Evolutionary conservation across 306 rosid species (phyloP).

Genomic region (Dryas octopetala): DNA sequence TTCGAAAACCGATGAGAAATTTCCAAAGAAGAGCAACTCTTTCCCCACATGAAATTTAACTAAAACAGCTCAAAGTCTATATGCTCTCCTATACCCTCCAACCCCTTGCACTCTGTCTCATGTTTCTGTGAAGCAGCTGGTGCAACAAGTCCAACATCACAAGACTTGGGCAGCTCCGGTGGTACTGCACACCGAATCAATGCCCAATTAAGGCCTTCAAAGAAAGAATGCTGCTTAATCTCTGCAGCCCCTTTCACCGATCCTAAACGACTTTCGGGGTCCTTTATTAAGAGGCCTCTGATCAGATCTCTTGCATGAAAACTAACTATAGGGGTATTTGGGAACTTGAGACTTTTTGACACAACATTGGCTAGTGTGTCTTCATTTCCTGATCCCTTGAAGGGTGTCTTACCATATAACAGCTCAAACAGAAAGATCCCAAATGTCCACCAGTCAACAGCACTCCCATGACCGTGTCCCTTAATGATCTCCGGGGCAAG

Average conservation of each 20-base stretch:
- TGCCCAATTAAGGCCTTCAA: slow-evolving; percentile 97
- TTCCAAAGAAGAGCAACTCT: slow-evolving; percentile 22
- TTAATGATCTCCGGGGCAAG: slow-evolving; percentile 95
- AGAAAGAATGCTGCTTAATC: slow-evolving; percentile 92
- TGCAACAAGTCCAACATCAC: slow-evolving; percentile 48
- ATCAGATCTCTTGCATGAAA: slow-evolving; percentile 91
- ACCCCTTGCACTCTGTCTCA: slow-evolving; percentile 48
- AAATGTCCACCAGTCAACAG: slow-evolving; percentile 98
- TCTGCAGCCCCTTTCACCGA: slow-evolving; percentile 91
- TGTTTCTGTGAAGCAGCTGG: slow-evolving; percentile 42
- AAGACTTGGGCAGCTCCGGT: slow-evolving; percentile 78
- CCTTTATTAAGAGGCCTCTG: slow-evolving; percentile 76
- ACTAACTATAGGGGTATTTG: slow-evolving; percentile 77
- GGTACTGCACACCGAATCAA: slow-evolving; percentile 87
- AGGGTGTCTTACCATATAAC: slow-evolving; percentile 90
- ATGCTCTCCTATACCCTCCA: slow-evolving; percentile 56
- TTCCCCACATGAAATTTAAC: slow-evolving; percentile 19
- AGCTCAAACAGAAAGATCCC: slow-evolving; percentile 90
- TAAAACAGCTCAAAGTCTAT: slow-evolving; percentile 83
- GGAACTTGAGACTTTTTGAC: slow-evolving; percentile 83
- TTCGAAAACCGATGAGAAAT: slow-evolving; percentile 30
- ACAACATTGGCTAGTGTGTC: slow-evolving; percentile 79
- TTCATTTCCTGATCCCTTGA: slow-evolving; percentile 78
- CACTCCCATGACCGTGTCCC: slow-evolving; percentile 84
- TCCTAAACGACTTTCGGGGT: slow-evolving; percentile 89